Evolutionary conservation across 495 filamentous ascomycete species (phyloP), one percentile per base, ranked within the genome.

Genomic region (Penicillium macrosclerotiorum): DNA sequence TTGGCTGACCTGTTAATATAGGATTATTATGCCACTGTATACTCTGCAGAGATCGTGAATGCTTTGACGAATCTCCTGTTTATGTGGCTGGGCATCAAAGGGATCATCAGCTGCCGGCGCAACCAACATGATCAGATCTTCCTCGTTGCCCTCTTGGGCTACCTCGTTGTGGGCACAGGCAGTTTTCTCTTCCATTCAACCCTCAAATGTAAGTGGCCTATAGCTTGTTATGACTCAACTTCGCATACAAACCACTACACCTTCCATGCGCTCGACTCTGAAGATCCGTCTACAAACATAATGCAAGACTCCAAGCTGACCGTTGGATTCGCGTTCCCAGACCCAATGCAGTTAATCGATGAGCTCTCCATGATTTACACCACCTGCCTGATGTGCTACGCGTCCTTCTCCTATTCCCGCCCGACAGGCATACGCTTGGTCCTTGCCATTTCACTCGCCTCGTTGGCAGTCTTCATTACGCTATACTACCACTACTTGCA

Each of bases 341-440:
- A 98, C 68, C 89, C 90, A 2, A 96, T 96, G 93, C 93, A 98
- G 61, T 81, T 97, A 12, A 86, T 96, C 25, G 93, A 98, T 58
- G 93, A 98, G 67, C 78, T 96, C 6, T 88, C 85, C 48, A 97
- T 97, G 93, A 96, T 98, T 22, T 97, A 98, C 62, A 96, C 92
- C 1, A 94, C 92, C 6, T 94, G 86, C 52, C 66, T 95, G n/a
- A 94, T 96, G 85, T 84, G 75, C 64, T 95, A 85, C 64, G 89
- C 89, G 11, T 87, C 88, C 14, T 93, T 96, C 63, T 82, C 86
- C 8, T 86, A 92, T 67, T 79, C 74, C 4, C 75, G 77, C 47
- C 72, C 88, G 4, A 53, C 58, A 8, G 51, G 44, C n/a, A 70
- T 83, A 26, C 75, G 80, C 6, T 36, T 77, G 4, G 41, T 78